phyloP scores from a whole-genome alignment of 306 rosid genomes.

The Castanea sativa region DNA sequence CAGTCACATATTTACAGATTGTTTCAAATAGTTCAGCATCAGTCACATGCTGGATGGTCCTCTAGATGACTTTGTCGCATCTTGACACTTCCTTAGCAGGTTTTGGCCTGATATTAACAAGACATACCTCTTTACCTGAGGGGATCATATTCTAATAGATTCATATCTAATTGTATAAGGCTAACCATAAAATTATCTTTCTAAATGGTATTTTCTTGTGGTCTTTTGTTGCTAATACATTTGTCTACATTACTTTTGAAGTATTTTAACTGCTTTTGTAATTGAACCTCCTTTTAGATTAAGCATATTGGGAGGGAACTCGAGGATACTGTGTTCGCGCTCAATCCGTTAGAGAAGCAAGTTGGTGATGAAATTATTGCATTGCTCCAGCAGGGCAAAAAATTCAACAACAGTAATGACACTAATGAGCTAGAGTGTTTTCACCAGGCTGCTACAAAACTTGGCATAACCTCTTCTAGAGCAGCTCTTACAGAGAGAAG shows the following conservation, averaged over 20 bases:
- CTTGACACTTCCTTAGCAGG: neutral
- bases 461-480: conserved; percentile 92
- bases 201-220: neutral
- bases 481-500: conserved; percentile 96
- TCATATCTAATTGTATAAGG: neutral
- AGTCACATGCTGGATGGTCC: neutral
- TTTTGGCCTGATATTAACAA: neutral
- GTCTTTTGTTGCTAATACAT: conserved; percentile 2
- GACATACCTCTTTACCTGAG: neutral
- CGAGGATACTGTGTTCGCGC: conserved; percentile 50
- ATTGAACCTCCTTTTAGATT: conserved; percentile 51
- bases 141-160: neutral
- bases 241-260: conserved; percentile 5
- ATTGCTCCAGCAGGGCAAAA: conserved; percentile 88
- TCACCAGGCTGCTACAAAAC: conserved; percentile 87
- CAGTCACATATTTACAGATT: neutral
- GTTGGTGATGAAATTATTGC: conserved; percentile 78
- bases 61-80: neutral
- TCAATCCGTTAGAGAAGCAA: conserved; percentile 88
- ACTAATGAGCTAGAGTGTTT: conserved; percentile 88
- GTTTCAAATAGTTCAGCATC: neutral
- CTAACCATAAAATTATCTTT: neutral
- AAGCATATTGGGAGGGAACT: conserved; percentile 71
- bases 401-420: conserved; percentile 59
- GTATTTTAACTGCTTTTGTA: conserved; percentile 17